A percentile compares a stretch with the other conserved stretches of the same genome.
phyloP scores from a whole-genome alignment of 139 green algal species.

The Deuterostichococcus epilithicus region DNA sequence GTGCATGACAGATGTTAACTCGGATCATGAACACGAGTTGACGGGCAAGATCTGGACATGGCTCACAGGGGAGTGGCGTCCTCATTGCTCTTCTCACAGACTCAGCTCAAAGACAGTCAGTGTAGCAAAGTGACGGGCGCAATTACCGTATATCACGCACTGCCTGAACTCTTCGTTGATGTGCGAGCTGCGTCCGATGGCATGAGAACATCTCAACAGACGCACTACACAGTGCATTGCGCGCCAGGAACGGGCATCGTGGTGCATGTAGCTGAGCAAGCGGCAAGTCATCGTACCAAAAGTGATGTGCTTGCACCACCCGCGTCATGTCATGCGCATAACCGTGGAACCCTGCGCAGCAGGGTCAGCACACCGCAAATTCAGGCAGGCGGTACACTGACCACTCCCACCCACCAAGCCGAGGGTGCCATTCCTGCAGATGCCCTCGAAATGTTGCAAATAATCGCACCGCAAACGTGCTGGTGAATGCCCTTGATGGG shows the following conservation, averaged over 20 bases:
- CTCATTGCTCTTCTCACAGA: background rate
- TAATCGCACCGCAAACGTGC: conserved; percentile 28
- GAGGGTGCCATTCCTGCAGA: too few species aligned
- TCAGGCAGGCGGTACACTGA: too few species aligned
- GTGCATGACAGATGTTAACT: background rate
- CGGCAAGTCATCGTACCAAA: conserved; percentile 29
- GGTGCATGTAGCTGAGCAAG: background rate
- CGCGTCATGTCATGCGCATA: conserved; percentile 28
- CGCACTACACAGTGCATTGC: background rate
- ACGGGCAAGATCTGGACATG: background rate
- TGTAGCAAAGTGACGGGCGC: background rate
- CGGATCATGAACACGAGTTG: background rate
- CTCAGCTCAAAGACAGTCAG: background rate
- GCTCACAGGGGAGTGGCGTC: background rate
- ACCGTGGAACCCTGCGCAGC: conserved; percentile 29
- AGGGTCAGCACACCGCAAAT: too few species aligned
- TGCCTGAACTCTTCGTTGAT: conserved; percentile 51
- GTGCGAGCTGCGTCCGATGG: background rate
- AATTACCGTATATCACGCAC: conserved; percentile 60
- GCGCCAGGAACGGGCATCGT: background rate
- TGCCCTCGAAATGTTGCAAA: too few species aligned
- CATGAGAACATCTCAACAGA: background rate
- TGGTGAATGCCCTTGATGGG: conserved; percentile 23
- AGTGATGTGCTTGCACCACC: conserved; percentile 61
- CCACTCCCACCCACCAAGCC: too few species aligned